Evolutionary conservation across 805 yeast species (phyloP), one percentile per base, ranked within the genome.

Genomic region (Ogataea populi-albae): DNA sequence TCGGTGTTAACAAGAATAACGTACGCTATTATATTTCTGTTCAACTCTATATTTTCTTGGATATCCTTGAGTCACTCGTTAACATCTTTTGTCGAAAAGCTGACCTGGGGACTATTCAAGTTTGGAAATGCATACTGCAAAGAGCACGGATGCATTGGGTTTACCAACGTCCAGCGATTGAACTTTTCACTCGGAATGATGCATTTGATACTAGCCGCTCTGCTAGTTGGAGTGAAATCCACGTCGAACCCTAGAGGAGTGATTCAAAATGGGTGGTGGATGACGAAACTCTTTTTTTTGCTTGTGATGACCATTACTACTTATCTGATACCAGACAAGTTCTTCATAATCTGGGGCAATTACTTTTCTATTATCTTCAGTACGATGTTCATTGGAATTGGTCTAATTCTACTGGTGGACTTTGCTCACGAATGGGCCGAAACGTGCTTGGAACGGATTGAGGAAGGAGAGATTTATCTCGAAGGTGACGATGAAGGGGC

Each of bases 371-470:
- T 89, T 20, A 62, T 87, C 4, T 81, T 87, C 50, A 86, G 96
- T 28, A 83, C 91, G 3, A 54, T 88, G 4, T 93, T 93, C 63
- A 75, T 91, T 23, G 79, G 93, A 11, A 86, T 93, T 42, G 98
- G 98, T 1, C 71, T 93, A 39, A 83, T 94, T 10, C 68, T 93
- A 32, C 66, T 93, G 32, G 97, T 93, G 21, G 98, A 93, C 61
- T 93, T 87, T 69, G 98, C 98, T 4, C 98, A 93, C 61, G 91
- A 91, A 49, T 93, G 97, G 96, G 97, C 98, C 0, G 99, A 93
- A 52, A 85, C 84, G 6, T 93, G 98, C 59, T 72, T 93, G 35
- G 88, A 82, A 46, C 85, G 87, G 50, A 86, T 93, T 26, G 98
- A 93, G 56, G 79, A 81, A 50, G 91, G 84, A 39, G 84, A 79